Evolutionary conservation across 805 yeast genomes (phyloP).

Genomic region (Lachancea cidri): DNA sequence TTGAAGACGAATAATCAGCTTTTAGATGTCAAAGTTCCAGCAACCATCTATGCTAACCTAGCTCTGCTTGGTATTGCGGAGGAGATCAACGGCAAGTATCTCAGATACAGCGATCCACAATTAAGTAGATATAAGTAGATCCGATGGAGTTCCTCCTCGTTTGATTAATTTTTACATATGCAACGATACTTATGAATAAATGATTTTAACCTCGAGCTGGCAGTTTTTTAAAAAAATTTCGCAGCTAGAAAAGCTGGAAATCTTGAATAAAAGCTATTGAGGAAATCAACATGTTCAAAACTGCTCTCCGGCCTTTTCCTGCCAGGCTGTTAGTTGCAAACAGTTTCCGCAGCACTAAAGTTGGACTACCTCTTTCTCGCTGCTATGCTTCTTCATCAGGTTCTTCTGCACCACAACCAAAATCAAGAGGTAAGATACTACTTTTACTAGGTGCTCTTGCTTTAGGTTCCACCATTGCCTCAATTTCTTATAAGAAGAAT

Average conservation of each 20-base stretch:
- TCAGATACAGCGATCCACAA: constrained; percentile 50
- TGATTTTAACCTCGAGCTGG: too few species aligned
- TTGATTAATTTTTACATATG: too few species aligned
- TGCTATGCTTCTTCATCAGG: not conserved
- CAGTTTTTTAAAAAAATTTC: too few species aligned
- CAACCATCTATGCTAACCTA: constrained; percentile 58
- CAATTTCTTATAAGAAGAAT: constrained; percentile 40
- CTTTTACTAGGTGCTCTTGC: constrained; percentile 42
- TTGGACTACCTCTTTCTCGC: not conserved
- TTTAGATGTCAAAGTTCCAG: constrained; percentile 69
- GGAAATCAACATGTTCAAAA: not conserved
- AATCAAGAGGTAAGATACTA: constrained; percentile 30
- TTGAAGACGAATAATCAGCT: constrained; percentile 54
- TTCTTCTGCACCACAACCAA: constrained; percentile 1
- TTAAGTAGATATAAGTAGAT: constrained; percentile 9
- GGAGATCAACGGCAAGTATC: constrained; percentile 59
- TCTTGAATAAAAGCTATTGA: too few species aligned
- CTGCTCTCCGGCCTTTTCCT: not conserved
- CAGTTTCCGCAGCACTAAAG: not conserved
- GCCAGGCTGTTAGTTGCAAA: not conserved
- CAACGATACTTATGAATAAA: too few species aligned
- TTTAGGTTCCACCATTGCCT: constrained; percentile 43
- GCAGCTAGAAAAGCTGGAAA: too few species aligned
- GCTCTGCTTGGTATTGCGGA: constrained; percentile 54
- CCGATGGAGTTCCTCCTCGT: not conserved